Conservation (phyloP, 31 red algal species). For the Porphyra umbilicalis region DNA sequence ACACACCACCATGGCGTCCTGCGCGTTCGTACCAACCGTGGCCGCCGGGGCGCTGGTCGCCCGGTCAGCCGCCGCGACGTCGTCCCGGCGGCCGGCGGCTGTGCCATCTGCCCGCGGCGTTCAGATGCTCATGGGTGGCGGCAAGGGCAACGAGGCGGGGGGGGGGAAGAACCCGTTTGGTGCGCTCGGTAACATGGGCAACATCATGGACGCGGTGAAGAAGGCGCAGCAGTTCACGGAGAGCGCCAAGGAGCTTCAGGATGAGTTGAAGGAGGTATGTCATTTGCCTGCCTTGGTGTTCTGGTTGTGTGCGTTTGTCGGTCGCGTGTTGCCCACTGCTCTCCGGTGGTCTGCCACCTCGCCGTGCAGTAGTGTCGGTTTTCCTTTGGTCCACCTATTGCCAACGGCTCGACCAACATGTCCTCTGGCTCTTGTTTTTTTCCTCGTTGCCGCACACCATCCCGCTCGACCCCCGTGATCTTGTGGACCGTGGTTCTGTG, state of each 20-base stretch:
- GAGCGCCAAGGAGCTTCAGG: slow-evolving; percentile 72
- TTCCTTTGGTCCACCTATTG: too few relatives aligned
- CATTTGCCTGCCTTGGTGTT: too few relatives aligned
- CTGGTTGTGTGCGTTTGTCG: too few relatives aligned
- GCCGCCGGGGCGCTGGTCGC: background rate
- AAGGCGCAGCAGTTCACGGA: slow-evolving; percentile 87
- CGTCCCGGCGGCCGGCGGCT: background rate
- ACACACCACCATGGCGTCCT: slow-evolving; percentile 9
- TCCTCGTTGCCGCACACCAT: background rate
- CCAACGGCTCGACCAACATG: background rate
- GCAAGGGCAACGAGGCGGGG: slow-evolving; percentile 36
- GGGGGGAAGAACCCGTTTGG: slow-evolving; percentile 53
- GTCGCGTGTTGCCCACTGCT: too few relatives aligned
- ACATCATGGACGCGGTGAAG: slow-evolving; percentile 97
- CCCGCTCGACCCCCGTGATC: too few relatives aligned
- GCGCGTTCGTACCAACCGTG: slow-evolving; percentile 2
- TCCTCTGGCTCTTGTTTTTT: background rate
- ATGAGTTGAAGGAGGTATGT: slow-evolving; percentile 59
- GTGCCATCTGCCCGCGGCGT: background rate
- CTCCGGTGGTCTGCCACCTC: too few relatives aligned
- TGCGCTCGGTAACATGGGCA: slow-evolving; percentile 71
- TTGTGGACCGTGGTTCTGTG: too few relatives aligned
- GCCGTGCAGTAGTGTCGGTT: too few relatives aligned
- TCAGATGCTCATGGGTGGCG: slow-evolving; percentile 34
- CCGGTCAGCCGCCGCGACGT: background rate